phyloP scores from a whole-genome alignment of 1,284 basidiomycete genomes.

The Rhodofomes roseus region DNA sequence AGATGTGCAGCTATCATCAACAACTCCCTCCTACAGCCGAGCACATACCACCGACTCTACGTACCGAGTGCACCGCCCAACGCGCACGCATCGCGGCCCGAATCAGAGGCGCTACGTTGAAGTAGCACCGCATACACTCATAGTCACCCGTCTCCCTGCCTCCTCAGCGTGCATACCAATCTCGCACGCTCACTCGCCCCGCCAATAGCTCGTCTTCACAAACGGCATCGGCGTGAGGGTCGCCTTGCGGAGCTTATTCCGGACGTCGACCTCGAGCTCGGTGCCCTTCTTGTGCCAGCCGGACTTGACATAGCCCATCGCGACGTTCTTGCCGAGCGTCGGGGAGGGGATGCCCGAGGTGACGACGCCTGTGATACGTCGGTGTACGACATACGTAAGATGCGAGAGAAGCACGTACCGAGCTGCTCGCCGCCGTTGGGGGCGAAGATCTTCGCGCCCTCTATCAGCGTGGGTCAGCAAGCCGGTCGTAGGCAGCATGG shows the following conservation, averaged over 20 bases:
- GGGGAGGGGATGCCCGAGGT: constrained; percentile 98
- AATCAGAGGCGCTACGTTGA: neutral
- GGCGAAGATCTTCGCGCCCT: constrained; percentile 77
- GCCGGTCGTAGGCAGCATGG: neutral
- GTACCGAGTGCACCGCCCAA: too few relatives aligned
- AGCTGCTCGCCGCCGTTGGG: constrained; percentile 53
- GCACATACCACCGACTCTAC: too few relatives aligned
- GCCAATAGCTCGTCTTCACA: constrained; percentile 66
- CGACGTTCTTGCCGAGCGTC: constrained; percentile 87
- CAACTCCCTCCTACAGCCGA: too few relatives aligned
- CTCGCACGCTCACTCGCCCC: constrained; percentile 35
- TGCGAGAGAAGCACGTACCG: constrained; percentile 36
- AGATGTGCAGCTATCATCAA: too few relatives aligned
- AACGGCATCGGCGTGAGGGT: constrained; percentile 81
- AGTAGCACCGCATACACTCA: neutral
- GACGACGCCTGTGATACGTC: constrained; percentile 49
- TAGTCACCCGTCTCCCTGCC: too few relatives aligned
- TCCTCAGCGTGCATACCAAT: neutral
- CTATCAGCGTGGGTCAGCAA: constrained; percentile 35
- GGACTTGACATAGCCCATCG: constrained; percentile 86
- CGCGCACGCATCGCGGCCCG: too few relatives aligned
- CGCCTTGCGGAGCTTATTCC: constrained; percentile 70
- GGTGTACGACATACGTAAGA: neutral
- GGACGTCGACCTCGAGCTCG: constrained; percentile 73
- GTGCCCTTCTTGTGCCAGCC: constrained; percentile 93